Percentiles rank a stretch among this genome's conserved stretches.
Conservation (phyloP, 2,329 filamentous ascomycete species). For the Aspergillus carbonarius region DNA sequence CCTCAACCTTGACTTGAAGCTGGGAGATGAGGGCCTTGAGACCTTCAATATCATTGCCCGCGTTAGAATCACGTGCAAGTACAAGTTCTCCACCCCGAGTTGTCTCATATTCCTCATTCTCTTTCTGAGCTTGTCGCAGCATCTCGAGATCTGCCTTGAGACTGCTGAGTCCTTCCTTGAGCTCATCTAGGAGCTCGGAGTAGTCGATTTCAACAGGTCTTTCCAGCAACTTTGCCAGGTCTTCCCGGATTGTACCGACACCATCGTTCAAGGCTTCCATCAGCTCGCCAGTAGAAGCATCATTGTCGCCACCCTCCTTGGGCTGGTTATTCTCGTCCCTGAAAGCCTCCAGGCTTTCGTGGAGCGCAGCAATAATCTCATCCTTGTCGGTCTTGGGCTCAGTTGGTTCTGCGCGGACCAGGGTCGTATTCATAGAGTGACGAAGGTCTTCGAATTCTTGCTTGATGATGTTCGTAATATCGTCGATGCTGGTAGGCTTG, state of each 20-base stretch:
- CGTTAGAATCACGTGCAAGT: slow-evolving; percentile 54
- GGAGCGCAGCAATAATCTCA: slow-evolving; percentile 60
- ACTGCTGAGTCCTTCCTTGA: slow-evolving; percentile 76
- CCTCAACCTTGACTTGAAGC: slow-evolving; percentile 79
- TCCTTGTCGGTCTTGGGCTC: slow-evolving; percentile 44
- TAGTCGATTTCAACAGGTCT: slow-evolving; percentile 81
- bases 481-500: slow-evolving; percentile 26
- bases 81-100: slow-evolving; percentile 57
- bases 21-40: slow-evolving; percentile 81
- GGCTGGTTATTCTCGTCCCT: slow-evolving; percentile 55
- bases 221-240: slow-evolving; percentile 71
- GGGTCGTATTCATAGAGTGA: slow-evolving; percentile 41
- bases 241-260: slow-evolving; percentile 70
- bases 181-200: slow-evolving; percentile 83
- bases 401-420: slow-evolving; percentile 39
- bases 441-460: slow-evolving; percentile 63
- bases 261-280: slow-evolving; percentile 66
- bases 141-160: slow-evolving; percentile 76
- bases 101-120: slow-evolving; percentile 52
- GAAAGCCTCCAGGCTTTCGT: slow-evolving; percentile 44
- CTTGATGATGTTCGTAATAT: slow-evolving; percentile 50
- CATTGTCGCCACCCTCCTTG: slow-evolving; percentile 56
- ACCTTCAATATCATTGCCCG: slow-evolving; percentile 74
- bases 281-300: slow-evolving; percentile 55
- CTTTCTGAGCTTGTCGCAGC: slow-evolving; percentile 60